A percentile compares a stretch with the other conserved stretches of the same genome.
Evolutionary conservation across 116 monocot species (phyloP).

Genomic region (Phalaenopsis hybrid): DNA sequence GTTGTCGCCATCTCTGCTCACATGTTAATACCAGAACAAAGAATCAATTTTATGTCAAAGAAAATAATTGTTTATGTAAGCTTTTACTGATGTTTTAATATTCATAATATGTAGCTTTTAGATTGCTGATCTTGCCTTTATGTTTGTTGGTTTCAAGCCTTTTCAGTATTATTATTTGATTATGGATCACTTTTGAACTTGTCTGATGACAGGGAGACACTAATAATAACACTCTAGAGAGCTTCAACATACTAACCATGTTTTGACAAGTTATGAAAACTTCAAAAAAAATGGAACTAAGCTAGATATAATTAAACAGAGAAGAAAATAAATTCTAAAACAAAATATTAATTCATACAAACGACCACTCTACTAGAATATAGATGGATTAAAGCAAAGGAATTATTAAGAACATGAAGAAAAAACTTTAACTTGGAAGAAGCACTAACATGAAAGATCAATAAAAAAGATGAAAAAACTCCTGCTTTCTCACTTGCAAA

Average conservation of each 20-base stretch:
- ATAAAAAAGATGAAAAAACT: too few relatives aligned
- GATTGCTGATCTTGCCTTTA: background rate
- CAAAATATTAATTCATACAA: too few relatives aligned
- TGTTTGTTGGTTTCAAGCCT: background rate
- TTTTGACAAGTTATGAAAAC: background rate
- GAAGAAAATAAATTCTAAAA: background rate
- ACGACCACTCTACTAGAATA: too few relatives aligned
- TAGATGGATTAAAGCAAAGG: too few relatives aligned
- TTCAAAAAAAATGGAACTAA: background rate
- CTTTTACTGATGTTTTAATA: background rate
- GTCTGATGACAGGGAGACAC: background rate
- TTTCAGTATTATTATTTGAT: background rate
- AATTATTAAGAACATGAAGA: too few relatives aligned
- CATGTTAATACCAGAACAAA: background rate
- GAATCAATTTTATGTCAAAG: background rate
- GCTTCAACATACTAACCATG: too few relatives aligned
- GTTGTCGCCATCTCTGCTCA: conserved; percentile 42
- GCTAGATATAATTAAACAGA: background rate
- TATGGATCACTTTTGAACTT: background rate
- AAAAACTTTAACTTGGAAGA: too few relatives aligned
- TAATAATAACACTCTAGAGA: background rate
- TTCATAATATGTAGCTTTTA: background rate
- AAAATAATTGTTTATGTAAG: background rate
- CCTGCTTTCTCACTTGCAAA: too few relatives aligned
- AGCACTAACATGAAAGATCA: too few relatives aligned